A percentile compares a stretch with the other conserved stretches of the same genome.
phyloP scores from a whole-genome alignment of 148 eudicot genomes.

The Chenopodium album region DNA sequence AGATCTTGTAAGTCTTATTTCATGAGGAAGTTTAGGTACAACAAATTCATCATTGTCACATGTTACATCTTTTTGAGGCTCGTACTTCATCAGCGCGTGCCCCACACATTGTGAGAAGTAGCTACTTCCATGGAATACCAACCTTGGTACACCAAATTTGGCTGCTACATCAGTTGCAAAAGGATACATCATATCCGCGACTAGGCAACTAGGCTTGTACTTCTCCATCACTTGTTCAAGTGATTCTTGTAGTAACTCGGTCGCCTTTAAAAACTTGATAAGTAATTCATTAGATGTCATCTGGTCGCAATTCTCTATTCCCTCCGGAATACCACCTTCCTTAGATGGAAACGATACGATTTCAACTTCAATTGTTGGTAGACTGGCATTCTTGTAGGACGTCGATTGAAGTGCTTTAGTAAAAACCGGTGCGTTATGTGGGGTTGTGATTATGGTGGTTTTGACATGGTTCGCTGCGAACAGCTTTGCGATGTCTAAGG shows the following conservation, averaged over 20 bases:
- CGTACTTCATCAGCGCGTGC: constrained; percentile 11
- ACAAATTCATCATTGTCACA: constrained; percentile 28
- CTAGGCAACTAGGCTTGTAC: constrained; percentile 35
- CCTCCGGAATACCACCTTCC: constrained; percentile 34
- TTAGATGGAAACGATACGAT: constrained; percentile 32
- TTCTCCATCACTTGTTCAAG: constrained; percentile 29
- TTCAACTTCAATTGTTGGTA: constrained; percentile 23
- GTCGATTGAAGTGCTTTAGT: constrained; percentile 12
- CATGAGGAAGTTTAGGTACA: constrained; percentile 39
- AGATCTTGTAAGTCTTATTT: constrained; percentile 22
- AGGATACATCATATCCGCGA: constrained; percentile 37
- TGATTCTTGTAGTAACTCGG: constrained; percentile 17
- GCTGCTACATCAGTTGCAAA: constrained; percentile 37
- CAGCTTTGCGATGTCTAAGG: constrained; percentile 37
- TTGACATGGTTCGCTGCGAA: constrained; percentile 30
- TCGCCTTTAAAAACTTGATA: constrained; percentile 10
- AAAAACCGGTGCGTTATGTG: constrained; percentile 34
- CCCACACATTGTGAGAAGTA: constrained; percentile 25
- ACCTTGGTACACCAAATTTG: constrained; percentile 35
- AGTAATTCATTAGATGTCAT: constrained; percentile 9
- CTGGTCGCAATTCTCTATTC: constrained; percentile 31
- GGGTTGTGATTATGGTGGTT: constrained; percentile 47
- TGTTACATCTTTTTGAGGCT: constrained; percentile 24
- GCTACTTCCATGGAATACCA: constrained; percentile 30
- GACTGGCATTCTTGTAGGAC: background rate